phyloP scores from a whole-genome alignment of 352 stramenopile genomes.

The Thalassiosira delicatula region DNA sequence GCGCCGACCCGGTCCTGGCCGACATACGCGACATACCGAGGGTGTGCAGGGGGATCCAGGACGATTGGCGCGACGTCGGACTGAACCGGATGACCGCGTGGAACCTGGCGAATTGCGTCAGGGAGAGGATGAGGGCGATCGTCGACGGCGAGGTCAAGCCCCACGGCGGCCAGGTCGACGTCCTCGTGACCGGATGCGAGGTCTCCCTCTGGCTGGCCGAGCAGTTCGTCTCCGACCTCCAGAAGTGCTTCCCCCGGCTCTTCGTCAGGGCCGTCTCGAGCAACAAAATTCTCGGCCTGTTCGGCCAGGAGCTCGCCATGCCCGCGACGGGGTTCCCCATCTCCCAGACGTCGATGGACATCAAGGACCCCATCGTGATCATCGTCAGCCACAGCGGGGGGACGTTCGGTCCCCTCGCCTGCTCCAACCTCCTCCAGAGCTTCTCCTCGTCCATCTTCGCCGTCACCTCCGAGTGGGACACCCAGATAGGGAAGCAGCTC shows the following conservation, averaged over 20 bases:
- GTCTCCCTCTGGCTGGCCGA: constrained; percentile 82
- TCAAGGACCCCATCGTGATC: constrained; percentile 82
- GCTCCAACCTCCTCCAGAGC: constrained; percentile 81
- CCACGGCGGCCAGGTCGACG: constrained; percentile 62
- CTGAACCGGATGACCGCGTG: constrained; percentile 80
- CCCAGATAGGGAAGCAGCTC: constrained; percentile 80
- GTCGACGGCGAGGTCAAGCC: constrained; percentile 55
- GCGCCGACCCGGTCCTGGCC: constrained; percentile 60
- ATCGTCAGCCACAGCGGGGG: constrained; percentile 83
- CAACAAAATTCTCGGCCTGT: constrained; percentile 84
- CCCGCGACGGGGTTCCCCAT: constrained; percentile 76
- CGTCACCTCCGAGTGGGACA: constrained; percentile 81
- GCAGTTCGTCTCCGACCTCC: constrained; percentile 82
- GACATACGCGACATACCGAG: constrained; percentile 78
- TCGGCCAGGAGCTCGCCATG: constrained; percentile 80
- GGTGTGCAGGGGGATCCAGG: constrained; percentile 72
- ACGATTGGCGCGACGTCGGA: constrained; percentile 66
- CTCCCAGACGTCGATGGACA: constrained; percentile 65
- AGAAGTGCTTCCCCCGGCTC: constrained; percentile 82
- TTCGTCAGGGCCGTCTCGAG: constrained; percentile 69
- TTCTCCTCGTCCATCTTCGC: constrained; percentile 81
- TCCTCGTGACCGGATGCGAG: constrained; percentile 82
- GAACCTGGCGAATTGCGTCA: constrained; percentile 70
- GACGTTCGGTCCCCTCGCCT: constrained; percentile 81
- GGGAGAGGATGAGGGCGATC: constrained; percentile 50